These are phyloP conservation scores for Phytopythium mirpurense DNA, from an alignment of 352 stramenopile species.

Conservation along the genomic window DNA sequence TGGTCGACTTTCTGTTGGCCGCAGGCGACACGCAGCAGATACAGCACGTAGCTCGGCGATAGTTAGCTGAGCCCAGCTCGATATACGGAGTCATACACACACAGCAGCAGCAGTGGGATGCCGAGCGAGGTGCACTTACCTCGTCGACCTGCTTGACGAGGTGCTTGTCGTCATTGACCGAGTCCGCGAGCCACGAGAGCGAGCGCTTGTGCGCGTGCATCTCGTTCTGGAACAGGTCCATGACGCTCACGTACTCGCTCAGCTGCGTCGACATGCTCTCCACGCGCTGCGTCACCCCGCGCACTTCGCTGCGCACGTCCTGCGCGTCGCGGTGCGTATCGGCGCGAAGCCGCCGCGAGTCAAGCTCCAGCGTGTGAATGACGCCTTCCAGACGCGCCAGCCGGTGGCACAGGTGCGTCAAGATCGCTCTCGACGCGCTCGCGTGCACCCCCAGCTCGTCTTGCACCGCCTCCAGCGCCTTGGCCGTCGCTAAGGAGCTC, in stretches of 20 bases:
- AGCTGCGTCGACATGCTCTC: constrained; percentile 48
- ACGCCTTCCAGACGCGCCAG: constrained; percentile 41
- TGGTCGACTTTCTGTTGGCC: constrained; percentile 56
- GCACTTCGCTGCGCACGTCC: constrained; percentile 44
- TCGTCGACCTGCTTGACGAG: constrained; percentile 45
- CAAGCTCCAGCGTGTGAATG: constrained; percentile 34
- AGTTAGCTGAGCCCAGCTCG: too few species aligned
- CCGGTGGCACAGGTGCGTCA: constrained; percentile 59
- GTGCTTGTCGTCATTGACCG: constrained; percentile 53
- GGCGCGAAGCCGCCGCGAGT: constrained; percentile 28
- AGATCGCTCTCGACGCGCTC: constrained; percentile 51
- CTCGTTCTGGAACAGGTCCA: constrained; percentile 63
- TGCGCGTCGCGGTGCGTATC: constrained; percentile 36
- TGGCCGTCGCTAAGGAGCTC: constrained; percentile 4
- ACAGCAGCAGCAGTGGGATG: neutral
- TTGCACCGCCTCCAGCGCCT: constrained; percentile 42
- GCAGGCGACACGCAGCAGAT: neutral
- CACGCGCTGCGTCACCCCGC: constrained; percentile 33
- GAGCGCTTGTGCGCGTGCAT: constrained; percentile 45
- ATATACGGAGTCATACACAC: too few species aligned
- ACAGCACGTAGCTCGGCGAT: too few species aligned
- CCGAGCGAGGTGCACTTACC: constrained; percentile 14
- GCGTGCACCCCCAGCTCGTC: constrained; percentile 43
- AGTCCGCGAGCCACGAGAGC: constrained; percentile 40
- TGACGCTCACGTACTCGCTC: constrained; percentile 49